These are phyloP conservation scores for Panicum virgatum DNA, from an alignment of 202 grass and related monocot genomes.

Conservation along the genomic window DNA sequence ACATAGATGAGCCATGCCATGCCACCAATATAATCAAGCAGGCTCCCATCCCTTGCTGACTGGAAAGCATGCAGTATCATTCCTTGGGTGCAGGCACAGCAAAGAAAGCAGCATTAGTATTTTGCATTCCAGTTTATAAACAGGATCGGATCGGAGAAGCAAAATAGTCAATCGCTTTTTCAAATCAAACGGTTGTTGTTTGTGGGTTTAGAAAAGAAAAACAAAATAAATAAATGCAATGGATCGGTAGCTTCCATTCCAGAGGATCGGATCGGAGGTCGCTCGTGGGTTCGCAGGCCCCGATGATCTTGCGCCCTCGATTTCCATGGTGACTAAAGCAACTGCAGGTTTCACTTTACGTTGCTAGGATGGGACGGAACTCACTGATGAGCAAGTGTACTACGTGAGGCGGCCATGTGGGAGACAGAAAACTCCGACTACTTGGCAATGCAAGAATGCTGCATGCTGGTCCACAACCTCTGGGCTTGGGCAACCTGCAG, in stretches of 20 bases:
- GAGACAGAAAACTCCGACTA: constrained; percentile 25
- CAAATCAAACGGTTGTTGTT: neutral
- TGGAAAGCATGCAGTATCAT: too few species aligned
- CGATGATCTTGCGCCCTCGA: neutral
- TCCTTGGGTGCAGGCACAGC: too few species aligned
- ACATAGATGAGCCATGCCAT: too few species aligned
- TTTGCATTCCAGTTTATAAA: too few species aligned
- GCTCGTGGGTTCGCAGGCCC: neutral
- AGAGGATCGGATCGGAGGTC: neutral
- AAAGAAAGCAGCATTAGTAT: too few species aligned
- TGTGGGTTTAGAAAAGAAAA: too few species aligned
- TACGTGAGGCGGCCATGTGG: constrained; percentile 35
- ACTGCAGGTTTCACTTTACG: neutral
- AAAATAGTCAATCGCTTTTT: too few species aligned
- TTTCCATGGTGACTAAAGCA: neutral
- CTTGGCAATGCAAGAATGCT: neutral
- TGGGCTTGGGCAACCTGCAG: neutral
- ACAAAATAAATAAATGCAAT: too few species aligned
- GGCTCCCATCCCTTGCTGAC: too few species aligned
- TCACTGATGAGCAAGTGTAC: neutral
- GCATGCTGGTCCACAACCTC: neutral
- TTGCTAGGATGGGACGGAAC: constrained; percentile 13
- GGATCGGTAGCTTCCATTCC: too few species aligned
- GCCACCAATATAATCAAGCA: too few species aligned
- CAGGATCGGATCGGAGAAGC: too few species aligned